Conservation (phyloP, 2,329 filamentous ascomycete species). For the Aspergillus eucalypticola region DNA sequence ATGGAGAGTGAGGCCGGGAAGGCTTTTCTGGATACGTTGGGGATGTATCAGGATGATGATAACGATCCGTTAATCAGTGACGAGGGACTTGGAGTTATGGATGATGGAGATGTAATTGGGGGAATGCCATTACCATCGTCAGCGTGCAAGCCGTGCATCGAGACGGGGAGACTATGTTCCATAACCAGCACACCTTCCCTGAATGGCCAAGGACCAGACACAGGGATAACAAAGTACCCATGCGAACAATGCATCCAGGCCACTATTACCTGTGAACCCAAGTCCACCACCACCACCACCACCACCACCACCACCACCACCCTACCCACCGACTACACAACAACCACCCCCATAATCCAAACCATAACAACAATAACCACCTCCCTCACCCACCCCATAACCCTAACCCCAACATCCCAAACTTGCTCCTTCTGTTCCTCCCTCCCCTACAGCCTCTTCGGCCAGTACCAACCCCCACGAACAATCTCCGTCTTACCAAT, state of each 20-base stretch:
- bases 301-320: no score
- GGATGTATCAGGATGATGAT: conserved; percentile 1
- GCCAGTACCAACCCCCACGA: conserved; percentile 23
- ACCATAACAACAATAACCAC: conserved; percentile 34
- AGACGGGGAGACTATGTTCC: no score
- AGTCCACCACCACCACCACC: no score
- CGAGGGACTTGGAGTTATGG: rapidly evolving
- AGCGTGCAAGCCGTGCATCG: no score
- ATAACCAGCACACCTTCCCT: no score
- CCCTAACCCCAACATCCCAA: conserved; percentile 27
- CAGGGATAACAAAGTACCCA: no score
- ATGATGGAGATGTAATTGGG: rapidly evolving
- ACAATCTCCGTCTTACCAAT: background rate
- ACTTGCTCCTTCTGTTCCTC: conserved; percentile 46
- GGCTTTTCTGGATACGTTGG: conserved; percentile 5
- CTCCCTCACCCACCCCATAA: conserved; percentile 43
- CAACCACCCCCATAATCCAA: background rate
- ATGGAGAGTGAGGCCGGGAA: background rate
- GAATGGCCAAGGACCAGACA: no score
- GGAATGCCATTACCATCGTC: no score
- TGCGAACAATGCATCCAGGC: no score
- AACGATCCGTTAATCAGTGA: no score
- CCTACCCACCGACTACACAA: no score
- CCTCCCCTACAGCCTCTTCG: conserved; percentile 43
- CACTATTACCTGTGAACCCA: no score